Percentiles rank a stretch among this genome's conserved stretches.
phyloP scores from a whole-genome alignment of 192 early-diverging fungal species.

The Linnemannia exigua region DNA sequence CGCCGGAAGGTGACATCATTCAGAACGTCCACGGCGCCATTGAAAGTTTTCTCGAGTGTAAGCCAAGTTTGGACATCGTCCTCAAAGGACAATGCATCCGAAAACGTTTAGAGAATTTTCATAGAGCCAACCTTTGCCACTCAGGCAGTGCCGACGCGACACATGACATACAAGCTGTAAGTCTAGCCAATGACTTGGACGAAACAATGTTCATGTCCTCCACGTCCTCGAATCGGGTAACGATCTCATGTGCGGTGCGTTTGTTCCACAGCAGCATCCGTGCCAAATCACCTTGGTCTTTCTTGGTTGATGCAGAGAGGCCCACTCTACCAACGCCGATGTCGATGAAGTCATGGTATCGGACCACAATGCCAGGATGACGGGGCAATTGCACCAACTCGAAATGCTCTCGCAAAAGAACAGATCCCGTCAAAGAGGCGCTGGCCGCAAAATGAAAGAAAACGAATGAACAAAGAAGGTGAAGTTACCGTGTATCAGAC shows the following conservation, averaged over 20 bases:
- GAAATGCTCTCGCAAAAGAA: neutral
- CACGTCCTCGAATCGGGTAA: neutral
- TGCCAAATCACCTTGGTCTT: constrained; percentile 4
- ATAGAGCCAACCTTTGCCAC: neutral
- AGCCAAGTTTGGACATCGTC: neutral
- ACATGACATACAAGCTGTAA: neutral
- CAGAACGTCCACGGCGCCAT: neutral
- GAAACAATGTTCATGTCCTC: neutral
- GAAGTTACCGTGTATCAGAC: no score
- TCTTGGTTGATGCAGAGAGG: neutral
- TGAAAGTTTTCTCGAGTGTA: neutral
- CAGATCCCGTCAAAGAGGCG: neutral
- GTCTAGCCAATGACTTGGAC: neutral
- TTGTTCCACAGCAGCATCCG: neutral
- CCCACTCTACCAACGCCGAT: neutral
- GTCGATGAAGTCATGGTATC: neutral
- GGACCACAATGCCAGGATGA: neutral
- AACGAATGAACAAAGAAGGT: neutral
- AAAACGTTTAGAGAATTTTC: neutral
- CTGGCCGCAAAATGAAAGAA: neutral
- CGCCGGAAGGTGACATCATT: neutral
- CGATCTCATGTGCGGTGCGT: neutral
- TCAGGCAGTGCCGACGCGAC: neutral
- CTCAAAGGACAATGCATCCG: no score
- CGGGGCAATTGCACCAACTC: neutral